phyloP scores from a whole-genome alignment of 257 asterid genomes.

The Catharanthus roseus region DNA sequence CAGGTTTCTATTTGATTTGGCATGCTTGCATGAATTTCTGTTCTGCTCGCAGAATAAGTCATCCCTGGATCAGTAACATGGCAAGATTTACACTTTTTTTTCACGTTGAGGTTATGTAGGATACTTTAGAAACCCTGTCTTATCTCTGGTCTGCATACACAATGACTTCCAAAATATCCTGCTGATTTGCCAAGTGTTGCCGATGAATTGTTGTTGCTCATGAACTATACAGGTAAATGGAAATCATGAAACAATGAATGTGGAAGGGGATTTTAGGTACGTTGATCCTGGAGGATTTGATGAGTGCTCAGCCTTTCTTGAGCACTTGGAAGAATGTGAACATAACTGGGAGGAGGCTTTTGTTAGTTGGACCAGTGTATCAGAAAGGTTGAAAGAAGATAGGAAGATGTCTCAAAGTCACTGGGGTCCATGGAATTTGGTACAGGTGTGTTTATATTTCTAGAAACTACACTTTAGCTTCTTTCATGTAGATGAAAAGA shows the following conservation, averaged over 20 bases:
- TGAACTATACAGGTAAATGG: constrained; percentile 69
- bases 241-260: constrained; percentile 96
- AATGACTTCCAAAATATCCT: neutral
- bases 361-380: constrained; percentile 57
- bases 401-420: constrained; percentile 38
- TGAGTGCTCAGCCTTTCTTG: constrained; percentile 77
- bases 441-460: constrained; percentile 58
- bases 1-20: constrained; percentile 46
- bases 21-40: neutral
- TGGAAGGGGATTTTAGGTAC: constrained; percentile 86
- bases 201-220: constrained; percentile 2
- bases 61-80: neutral
- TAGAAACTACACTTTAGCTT: constrained; percentile 6
- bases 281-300: constrained; percentile 75
- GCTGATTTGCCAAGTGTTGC: neutral
- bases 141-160: neutral
- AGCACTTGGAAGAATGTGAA: constrained; percentile 59
- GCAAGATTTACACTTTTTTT: neutral
- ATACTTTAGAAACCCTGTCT: neutral
- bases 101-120: neutral
- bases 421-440: constrained; percentile 82
- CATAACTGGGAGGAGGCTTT: constrained; percentile 91
- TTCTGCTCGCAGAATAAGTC: neutral
- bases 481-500: constrained; percentile 3
- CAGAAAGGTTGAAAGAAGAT: constrained; percentile 53